Evolutionary conservation across 106 monocot species (phyloP), one percentile per base, ranked within the genome.

Genomic region (Alisma plantagoaquatica): DNA sequence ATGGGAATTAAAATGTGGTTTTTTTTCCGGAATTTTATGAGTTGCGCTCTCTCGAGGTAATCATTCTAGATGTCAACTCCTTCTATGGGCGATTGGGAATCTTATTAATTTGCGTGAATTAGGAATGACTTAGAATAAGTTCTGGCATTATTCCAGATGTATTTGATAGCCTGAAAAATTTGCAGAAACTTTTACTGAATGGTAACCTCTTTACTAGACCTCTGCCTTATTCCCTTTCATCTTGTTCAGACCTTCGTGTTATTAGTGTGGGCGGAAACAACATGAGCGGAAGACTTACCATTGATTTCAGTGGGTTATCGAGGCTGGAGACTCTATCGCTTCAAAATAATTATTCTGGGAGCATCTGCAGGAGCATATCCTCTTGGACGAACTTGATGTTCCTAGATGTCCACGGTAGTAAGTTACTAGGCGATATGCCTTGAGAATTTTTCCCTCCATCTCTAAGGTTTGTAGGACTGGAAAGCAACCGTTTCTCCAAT

Each of bases 401-500:
- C 2, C 56, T 86, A 23, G 81, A 74, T 55, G 54, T 86, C 43
- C 80, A 80, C 2, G 77, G 71, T 54, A 86, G 81, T 23, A 42
- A 53, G 18, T 43, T 86, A 1, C 64, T 65, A 1, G 86, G 86
- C 4, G 43, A 70, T 46, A 49, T 86, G 41, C 86, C 86, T 4
- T 26, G 49, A 9, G 70, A 70, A 30, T 86, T 63, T 47, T 73
- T 67, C 16, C 80, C 81, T 4, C 28, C 45, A 7, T 80, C 77
- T 1, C 81, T 86, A 29, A 73, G 74, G 15, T 63, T 77, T 23
- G 58, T 81, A 14, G 76, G 80, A 17, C 49, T 86, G 46, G 80
- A 80, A 10, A 86, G 81, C 50, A 86, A 86, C 41, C 80, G 67
- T 64, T 69, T 86, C 52, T 60, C 45, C 2, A 77, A 77, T 43